phyloP scores from a whole-genome alignment of 1,139 yeast genomes.

The Pichia sp. region DNA sequence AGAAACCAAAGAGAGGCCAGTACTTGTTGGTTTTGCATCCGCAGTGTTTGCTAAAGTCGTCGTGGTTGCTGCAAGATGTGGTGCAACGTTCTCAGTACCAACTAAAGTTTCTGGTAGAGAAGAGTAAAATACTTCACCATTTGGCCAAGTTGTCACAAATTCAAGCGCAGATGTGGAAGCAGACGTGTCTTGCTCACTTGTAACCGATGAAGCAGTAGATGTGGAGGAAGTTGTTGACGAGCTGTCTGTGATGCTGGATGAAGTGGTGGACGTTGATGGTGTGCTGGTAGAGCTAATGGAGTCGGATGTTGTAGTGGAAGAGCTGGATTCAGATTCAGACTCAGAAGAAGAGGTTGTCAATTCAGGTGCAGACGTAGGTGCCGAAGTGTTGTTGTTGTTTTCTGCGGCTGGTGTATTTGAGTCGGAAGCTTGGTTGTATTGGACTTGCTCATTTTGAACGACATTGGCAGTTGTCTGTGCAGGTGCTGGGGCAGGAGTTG shows the following conservation, averaged over 20 bases:
- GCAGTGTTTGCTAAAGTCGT: slow-evolving; percentile 11
- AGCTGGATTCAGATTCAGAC: too few relatives aligned
- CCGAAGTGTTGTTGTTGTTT: slow-evolving; percentile 8
- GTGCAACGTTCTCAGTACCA: slow-evolving; percentile 12
- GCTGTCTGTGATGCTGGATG: neutral
- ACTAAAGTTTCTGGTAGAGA: slow-evolving; percentile 29
- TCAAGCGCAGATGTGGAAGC: neutral
- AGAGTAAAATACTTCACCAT: slow-evolving; percentile 16
- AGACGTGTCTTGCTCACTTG: neutral
- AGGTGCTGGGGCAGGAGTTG: slow-evolving; percentile 8
- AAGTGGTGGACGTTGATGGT: slow-evolving; percentile 1
- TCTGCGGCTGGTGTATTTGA: slow-evolving; percentile 22
- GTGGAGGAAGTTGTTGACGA: slow-evolving; percentile 2
- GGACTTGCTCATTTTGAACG: slow-evolving; percentile 4
- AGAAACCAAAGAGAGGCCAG: slow-evolving; percentile 13
- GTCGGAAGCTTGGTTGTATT: slow-evolving; percentile 24
- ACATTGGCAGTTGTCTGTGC: neutral
- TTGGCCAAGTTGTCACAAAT: slow-evolving; percentile 12
- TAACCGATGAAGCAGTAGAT: slow-evolving; percentile 2
- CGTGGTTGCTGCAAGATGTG: slow-evolving; percentile 18
- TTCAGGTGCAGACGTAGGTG: slow-evolving; percentile 11
- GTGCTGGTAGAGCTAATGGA: too few relatives aligned
- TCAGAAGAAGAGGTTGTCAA: slow-evolving; percentile 1
- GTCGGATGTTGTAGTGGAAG: slow-evolving; percentile 1
- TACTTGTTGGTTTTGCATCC: slow-evolving; percentile 9